These are phyloP conservation scores for Ceratocystis huliohia DNA, from an alignment of 2,329 filamentous ascomycete genomes.

Conservation along the genomic window DNA sequence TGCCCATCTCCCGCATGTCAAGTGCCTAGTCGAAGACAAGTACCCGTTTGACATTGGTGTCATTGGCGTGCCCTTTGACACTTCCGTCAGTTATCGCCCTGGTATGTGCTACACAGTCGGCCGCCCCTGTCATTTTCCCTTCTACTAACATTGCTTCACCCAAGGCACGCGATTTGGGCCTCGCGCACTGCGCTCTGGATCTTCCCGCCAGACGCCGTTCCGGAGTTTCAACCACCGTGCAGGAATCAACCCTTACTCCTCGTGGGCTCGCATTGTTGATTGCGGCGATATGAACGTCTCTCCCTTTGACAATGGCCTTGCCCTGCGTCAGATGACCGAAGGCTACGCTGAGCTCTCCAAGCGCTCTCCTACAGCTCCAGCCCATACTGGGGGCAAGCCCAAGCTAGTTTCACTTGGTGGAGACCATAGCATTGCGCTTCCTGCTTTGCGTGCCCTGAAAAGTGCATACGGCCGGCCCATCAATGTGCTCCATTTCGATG, in stretches of 20 bases:
- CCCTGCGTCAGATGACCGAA: conserved; percentile 70
- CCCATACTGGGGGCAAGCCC: conserved; percentile 28
- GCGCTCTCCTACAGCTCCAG: conserved; percentile 28
- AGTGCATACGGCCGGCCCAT: conserved; percentile 49
- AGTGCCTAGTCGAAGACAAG: conserved; percentile 53
- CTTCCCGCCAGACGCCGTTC: conserved; percentile 64
- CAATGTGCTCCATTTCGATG: conserved; percentile 62
- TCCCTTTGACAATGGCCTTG: conserved; percentile 74
- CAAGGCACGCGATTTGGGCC: conserved; percentile 68
- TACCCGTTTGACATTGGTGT: conserved; percentile 58
- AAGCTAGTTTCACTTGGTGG: conserved; percentile 59
- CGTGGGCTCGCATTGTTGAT: conserved; percentile 68
- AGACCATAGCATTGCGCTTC: conserved; percentile 58
- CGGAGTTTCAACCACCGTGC: conserved; percentile 71
- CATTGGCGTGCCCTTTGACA: conserved; percentile 62
- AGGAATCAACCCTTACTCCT: conserved; percentile 68
- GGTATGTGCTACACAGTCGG: conserved; percentile 31
- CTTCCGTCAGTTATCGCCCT: conserved; percentile 56
- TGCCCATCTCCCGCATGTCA: conserved; percentile 55
- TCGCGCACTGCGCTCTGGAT: conserved; percentile 73
- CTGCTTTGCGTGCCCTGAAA: conserved; percentile 53
- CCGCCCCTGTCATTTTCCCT: neutral
- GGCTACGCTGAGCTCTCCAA: conserved; percentile 58
- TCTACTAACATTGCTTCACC: neutral
- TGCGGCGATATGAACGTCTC: conserved; percentile 84